phyloP scores from a whole-genome alignment of 2,329 filamentous ascomycete genomes.

The Cadophora gregata region DNA sequence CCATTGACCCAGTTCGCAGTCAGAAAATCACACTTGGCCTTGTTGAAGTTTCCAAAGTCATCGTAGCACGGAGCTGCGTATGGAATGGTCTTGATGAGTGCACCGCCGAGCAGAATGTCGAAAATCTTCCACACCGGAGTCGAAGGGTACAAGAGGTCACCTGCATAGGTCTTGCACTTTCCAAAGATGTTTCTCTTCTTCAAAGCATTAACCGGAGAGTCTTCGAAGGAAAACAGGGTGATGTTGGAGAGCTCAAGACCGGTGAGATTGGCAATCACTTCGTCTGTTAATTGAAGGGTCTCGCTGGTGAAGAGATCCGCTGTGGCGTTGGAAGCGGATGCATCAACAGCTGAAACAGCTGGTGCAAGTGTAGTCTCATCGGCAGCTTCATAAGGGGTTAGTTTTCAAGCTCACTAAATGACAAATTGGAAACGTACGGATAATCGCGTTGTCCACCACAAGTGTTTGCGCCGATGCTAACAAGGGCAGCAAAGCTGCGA shows the following conservation, averaged over 20 bases:
- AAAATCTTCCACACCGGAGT: conserved; percentile 52
- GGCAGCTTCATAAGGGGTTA: neutral
- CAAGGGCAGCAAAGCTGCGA: conserved; percentile 5
- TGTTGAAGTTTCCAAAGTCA: conserved; percentile 39
- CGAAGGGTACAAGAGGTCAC: conserved; percentile 53
- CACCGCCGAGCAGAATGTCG: conserved; percentile 51
- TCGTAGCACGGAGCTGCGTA: conserved; percentile 52
- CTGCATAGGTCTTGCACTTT: conserved; percentile 37
- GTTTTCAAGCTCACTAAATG: neutral
- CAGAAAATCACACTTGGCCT: conserved; percentile 44
- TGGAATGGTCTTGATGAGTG: conserved; percentile 52
- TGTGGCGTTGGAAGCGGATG: neutral
- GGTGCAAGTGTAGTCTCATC: conserved; percentile 1
- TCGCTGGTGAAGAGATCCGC: conserved; percentile 26
- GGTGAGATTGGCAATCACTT: conserved; percentile 29
- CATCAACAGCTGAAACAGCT: conserved; percentile 7
- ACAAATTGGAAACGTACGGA: neutral
- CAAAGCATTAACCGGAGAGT: conserved; percentile 8
- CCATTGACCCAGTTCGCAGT: conserved; percentile 42
- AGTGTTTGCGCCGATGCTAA: conserved; percentile 7
- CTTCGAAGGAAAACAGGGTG: conserved; percentile 28
- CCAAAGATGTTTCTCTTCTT: conserved; percentile 3
- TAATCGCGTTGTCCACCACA: conserved; percentile 1
- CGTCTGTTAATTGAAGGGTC: conserved; percentile 33
- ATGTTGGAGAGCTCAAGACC: conserved; percentile 24